Base-by-base conservation (phyloP, 2,329 filamentous ascomycete genomes). In the Cadophora malorum region DNA sequence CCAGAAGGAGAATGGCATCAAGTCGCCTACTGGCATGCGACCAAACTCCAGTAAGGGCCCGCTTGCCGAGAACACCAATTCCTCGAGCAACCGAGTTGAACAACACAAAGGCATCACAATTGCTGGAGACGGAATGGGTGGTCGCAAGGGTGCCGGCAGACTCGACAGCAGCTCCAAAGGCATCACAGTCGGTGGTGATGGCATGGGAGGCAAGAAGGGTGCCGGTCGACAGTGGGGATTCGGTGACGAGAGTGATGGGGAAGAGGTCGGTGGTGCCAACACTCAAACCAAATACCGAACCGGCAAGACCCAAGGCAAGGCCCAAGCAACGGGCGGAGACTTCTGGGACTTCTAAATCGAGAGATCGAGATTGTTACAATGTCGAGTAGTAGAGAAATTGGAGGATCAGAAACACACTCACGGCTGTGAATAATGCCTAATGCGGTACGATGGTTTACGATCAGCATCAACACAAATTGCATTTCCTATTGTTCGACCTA, bases 61-160 rank as follows among this genome's bases (percentile, higher is more conserved):
- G 33, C 33, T 79, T 73, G 64, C 69, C n/a, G 75, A 77, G 35
- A 64, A 68, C 10, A 74, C 71, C 8, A 75, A 74, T 50, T 62
- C 16, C 68, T 76, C 68, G 7, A 71, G 68, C 55, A 67, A 73
- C 25, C 65, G 72, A 38, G 69, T 68, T 21, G 72, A 73, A n/a
- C 60, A 69, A 2, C 68, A 65, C 7, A 68, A 71, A 56, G 75
- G 76, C 19, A 76, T 76, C 53, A 72, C 64, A 7, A 71, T 70
- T 52, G 72, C 68, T 2, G 88, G 88, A 47, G 86, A 90, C 73
- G 90, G 90, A 19, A 74, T 74, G 70, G 75, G 74, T 28, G 74
- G 73, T 19, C 74, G 74, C 59, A 76, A 76, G 62, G 72, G 75
- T 25, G 45, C 67, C 16, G 70, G 65, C 79, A 83, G 74, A 89